Percentiles rank a stretch among this genome's conserved stretches.
Evolutionary conservation across 306 rosid species (phyloP).

Genomic region (Aeschynomene evenia): DNA sequence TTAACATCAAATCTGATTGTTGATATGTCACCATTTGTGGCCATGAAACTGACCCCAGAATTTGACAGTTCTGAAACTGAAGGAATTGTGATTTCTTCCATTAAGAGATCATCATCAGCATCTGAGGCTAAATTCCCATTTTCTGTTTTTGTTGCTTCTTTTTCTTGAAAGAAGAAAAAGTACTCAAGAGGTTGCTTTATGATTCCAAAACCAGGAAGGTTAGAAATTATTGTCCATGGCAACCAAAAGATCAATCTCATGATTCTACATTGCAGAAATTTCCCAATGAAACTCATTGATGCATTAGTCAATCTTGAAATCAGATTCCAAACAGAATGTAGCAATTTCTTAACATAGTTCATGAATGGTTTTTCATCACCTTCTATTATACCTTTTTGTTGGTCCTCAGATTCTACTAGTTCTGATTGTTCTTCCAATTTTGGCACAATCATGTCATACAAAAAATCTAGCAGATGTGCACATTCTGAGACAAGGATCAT

Average conservation of each 20-base stretch:
- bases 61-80: conserved; percentile 57
- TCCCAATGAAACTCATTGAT: conserved; percentile 38
- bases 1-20: conserved; percentile 53
- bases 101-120: conserved; percentile 28
- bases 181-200: conserved; percentile 42
- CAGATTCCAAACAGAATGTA: conserved; percentile 40
- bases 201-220: conserved; percentile 41
- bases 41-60: conserved; percentile 54
- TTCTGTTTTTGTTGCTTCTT: conserved; percentile 27
- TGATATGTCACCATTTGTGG: conserved; percentile 54
- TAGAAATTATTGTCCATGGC: conserved; percentile 69
- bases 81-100: conserved; percentile 77
- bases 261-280: conserved; percentile 51
- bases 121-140: conserved; percentile 32
- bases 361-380: conserved; percentile 24
- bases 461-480: conserved; percentile 70
- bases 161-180: conserved; percentile 29
- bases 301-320: conserved; percentile 46
- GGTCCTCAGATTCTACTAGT: conserved; percentile 23
- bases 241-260: conserved; percentile 44
- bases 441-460: conserved; percentile 63
- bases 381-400: background rate
- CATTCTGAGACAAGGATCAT: conserved; percentile 40
- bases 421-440: conserved; percentile 36
- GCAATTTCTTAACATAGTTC: conserved; percentile 19